Evolutionary conservation across 1,284 basidiomycete genomes (phyloP).

Genomic region (Xerocomus minutiporus): DNA sequence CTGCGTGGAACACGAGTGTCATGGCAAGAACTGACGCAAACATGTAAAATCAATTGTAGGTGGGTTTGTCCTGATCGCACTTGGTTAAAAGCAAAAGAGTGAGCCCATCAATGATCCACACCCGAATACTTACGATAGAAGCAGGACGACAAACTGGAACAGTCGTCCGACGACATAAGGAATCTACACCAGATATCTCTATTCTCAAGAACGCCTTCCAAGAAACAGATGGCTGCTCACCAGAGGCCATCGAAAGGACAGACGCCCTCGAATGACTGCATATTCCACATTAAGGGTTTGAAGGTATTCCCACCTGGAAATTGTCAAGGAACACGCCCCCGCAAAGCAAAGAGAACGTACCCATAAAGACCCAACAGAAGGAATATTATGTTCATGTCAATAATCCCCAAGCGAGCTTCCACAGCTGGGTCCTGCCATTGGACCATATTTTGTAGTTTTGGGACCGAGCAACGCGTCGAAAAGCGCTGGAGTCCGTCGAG

Average conservation of each 20-base stretch:
- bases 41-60: conserved; percentile 5
- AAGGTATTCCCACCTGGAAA: conserved; percentile 25
- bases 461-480: too few relatives aligned
- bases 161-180: conserved; percentile 21
- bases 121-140: conserved; percentile 2
- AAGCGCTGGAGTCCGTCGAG: not conserved
- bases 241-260: conserved; percentile 24
- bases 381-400: conserved; percentile 1
- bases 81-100: not conserved
- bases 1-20: not conserved
- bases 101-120: conserved; percentile 5
- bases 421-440: conserved; percentile 10
- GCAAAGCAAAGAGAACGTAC: conserved; percentile 15
- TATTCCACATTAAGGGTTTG: conserved; percentile 18
- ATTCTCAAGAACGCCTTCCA: not conserved
- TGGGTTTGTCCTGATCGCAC: not conserved
- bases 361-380: conserved; percentile 14
- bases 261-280: conserved; percentile 17
- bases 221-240: conserved; percentile 6
- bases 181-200: conserved; percentile 7
- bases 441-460: conserved; percentile 6
- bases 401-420: not conserved
- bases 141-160: conserved; percentile 5
- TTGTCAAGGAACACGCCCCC: not conserved
- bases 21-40: conserved; percentile 14